Evolutionary conservation across 2,329 filamentous ascomycete genomes (phyloP).

Genomic region (Fusarium udum): DNA sequence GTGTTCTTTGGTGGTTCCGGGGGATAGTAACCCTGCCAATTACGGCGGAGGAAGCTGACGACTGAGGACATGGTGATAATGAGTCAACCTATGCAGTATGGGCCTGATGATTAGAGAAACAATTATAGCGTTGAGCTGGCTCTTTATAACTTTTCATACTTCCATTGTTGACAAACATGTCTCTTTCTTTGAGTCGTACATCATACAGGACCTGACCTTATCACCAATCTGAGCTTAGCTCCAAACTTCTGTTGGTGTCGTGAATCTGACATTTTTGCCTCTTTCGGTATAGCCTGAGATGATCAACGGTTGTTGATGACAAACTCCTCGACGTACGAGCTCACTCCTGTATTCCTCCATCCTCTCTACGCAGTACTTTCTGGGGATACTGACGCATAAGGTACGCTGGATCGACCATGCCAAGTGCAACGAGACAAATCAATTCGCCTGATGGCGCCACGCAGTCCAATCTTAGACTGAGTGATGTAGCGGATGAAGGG

Average conservation of each 20-base stretch:
- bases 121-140: fast-evolving
- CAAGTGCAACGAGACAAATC: fast-evolving
- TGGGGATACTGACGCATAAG: too few species aligned
- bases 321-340: background rate
- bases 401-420: fast-evolving
- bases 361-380: fast-evolving
- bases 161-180: background rate
- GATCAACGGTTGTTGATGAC: background rate
- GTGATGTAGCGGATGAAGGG: background rate
- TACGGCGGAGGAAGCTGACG: background rate
- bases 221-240: background rate
- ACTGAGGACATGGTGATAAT: background rate
- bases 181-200: background rate
- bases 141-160: background rate
- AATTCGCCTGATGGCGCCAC: background rate
- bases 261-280: background rate
- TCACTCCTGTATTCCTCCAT: background rate
- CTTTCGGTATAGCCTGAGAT: background rate
- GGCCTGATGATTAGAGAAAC: fast-evolving
- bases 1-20: background rate
- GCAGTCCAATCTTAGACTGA: background rate
- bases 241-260: background rate
- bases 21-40: background rate
- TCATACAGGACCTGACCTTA: background rate
- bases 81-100: background rate